Evolutionary conservation across 2,329 filamentous ascomycete species (phyloP).

Genomic region (Talaromyces atroroseus): DNA sequence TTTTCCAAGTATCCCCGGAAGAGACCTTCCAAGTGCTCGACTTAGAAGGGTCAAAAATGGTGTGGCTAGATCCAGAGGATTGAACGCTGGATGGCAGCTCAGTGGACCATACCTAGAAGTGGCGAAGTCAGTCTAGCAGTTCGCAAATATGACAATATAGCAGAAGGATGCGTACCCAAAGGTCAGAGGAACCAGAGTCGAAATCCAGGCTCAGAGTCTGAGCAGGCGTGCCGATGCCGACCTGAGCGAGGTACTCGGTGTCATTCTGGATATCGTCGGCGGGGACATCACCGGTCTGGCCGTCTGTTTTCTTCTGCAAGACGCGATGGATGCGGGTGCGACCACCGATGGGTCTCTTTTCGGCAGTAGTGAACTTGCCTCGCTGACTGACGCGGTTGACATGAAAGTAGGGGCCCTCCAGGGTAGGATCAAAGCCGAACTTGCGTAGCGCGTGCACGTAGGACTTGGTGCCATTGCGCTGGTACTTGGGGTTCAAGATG

Average conservation of each 20-base stretch:
- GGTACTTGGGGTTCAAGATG: conserved; percentile 56
- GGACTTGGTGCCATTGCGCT: conserved; percentile 56
- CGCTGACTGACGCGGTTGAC: conserved; percentile 45
- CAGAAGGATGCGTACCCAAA: conserved; percentile 52
- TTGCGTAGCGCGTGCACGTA: conserved; percentile 59
- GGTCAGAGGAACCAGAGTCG: conserved; percentile 65
- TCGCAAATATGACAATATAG: neutral
- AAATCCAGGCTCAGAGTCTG: conserved; percentile 61
- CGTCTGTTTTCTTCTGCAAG: conserved; percentile 48
- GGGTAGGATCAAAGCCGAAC: conserved; percentile 59
- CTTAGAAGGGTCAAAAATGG: conserved; percentile 55
- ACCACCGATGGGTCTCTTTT: conserved; percentile 45
- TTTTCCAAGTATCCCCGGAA: conserved; percentile 54
- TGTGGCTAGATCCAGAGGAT: conserved; percentile 39
- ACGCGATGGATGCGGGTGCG: conserved; percentile 43
- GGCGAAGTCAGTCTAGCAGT: neutral
- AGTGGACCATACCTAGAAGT: conserved; percentile 52
- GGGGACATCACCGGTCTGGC: conserved; percentile 43
- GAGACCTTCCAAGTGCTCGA: conserved; percentile 55
- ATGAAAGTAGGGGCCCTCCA: conserved; percentile 57
- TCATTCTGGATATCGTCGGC: conserved; percentile 65
- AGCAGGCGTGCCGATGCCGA: conserved; percentile 59
- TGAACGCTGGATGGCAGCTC: conserved; percentile 38
- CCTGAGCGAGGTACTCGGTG: conserved; percentile 57
- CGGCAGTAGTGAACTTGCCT: conserved; percentile 38